Percentiles rank a stretch among this genome's conserved stretches.
These are phyloP conservation scores for Phlebiopsis gigantea DNA, from an alignment of 768 basidiomycete genomes.

Conservation along the genomic window DNA sequence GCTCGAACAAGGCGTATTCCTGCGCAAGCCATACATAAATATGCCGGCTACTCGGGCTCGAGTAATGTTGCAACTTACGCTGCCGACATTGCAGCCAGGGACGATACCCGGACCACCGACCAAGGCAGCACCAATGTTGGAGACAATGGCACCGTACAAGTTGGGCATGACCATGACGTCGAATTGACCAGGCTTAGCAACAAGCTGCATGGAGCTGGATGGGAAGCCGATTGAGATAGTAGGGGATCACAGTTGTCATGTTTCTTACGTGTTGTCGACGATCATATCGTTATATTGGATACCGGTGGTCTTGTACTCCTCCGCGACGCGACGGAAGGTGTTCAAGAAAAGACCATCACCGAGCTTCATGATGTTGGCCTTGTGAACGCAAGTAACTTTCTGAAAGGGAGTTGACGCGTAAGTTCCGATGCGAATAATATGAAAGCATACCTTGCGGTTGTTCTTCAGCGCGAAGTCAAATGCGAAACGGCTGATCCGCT, in stretches of 20 bases:
- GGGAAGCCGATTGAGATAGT: background rate
- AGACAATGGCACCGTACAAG: constrained; percentile 91
- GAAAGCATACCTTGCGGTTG: constrained; percentile 72
- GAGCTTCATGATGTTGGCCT: constrained; percentile 99
- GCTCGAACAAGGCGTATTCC: constrained; percentile 98
- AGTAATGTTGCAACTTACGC: constrained; percentile 44
- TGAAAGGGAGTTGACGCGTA: constrained; percentile 25
- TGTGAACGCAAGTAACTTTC: constrained; percentile 99
- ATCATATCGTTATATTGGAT: constrained; percentile 98
- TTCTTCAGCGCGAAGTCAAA: constrained; percentile 99
- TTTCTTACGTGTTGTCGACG: constrained; percentile 88
- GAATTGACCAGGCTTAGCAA: constrained; percentile 92
- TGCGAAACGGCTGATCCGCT: constrained; percentile 94
- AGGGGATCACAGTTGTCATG: background rate
- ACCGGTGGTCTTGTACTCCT: constrained; percentile 92
- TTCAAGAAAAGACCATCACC: constrained; percentile 99
- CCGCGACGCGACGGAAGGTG: constrained; percentile 93
- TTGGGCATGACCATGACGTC: constrained; percentile 99
- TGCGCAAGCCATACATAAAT: constrained; percentile 23
- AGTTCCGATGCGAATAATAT: background rate
- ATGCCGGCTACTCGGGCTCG: background rate
- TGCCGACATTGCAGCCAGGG: constrained; percentile 96
- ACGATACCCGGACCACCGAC: constrained; percentile 98
- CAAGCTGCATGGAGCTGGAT: constrained; percentile 92
- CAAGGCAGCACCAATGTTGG: constrained; percentile 97